Percentiles rank a stretch among this genome's conserved stretches.
phyloP scores from a whole-genome alignment of 371 early-diverging fungal genomes.

The Mucor ambiguus region DNA sequence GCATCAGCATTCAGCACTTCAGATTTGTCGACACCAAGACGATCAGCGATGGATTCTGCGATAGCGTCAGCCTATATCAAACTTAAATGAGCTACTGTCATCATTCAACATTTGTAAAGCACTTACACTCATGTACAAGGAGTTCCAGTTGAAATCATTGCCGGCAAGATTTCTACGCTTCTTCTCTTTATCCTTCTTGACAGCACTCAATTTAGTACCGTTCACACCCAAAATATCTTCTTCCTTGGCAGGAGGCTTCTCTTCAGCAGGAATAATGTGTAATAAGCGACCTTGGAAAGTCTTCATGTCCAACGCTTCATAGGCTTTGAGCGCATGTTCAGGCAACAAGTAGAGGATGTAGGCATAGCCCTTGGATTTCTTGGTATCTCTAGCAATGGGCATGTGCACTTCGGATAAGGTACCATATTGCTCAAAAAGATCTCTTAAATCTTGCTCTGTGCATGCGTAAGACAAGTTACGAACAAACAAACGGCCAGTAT shows the following conservation, averaged over 20 bases:
- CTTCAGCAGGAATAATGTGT: constrained; percentile 85
- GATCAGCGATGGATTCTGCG: constrained; percentile 90
- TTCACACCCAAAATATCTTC: constrained; percentile 63
- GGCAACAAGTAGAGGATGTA: constrained; percentile 87
- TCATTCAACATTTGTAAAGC: background rate
- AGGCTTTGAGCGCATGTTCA: constrained; percentile 93
- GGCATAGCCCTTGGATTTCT: constrained; percentile 92
- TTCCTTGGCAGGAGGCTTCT: constrained; percentile 72
- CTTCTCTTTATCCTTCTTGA: constrained; percentile 82
- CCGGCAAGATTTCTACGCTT: constrained; percentile 77
- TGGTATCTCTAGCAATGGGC: constrained; percentile 90
- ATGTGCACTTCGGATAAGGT: constrained; percentile 93
- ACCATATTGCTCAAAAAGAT: constrained; percentile 82
- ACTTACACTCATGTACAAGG: constrained; percentile 90
- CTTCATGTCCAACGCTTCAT: constrained; percentile 73
- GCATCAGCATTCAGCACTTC: constrained; percentile 86
- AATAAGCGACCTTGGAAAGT: constrained; percentile 92
- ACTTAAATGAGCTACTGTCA: background rate
- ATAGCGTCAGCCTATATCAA: constrained; percentile 83
- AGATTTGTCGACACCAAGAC: constrained; percentile 84
- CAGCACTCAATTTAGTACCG: constrained; percentile 61
- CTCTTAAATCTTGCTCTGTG: constrained; percentile 84
- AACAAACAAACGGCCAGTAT: constrained; percentile 94
- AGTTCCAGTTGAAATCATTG: constrained; percentile 94
- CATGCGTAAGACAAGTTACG: constrained; percentile 90